Evolutionary conservation across 1,284 basidiomycete species (phyloP), one percentile per base, ranked within the genome.

Genomic region (Kwoniella shivajii): DNA sequence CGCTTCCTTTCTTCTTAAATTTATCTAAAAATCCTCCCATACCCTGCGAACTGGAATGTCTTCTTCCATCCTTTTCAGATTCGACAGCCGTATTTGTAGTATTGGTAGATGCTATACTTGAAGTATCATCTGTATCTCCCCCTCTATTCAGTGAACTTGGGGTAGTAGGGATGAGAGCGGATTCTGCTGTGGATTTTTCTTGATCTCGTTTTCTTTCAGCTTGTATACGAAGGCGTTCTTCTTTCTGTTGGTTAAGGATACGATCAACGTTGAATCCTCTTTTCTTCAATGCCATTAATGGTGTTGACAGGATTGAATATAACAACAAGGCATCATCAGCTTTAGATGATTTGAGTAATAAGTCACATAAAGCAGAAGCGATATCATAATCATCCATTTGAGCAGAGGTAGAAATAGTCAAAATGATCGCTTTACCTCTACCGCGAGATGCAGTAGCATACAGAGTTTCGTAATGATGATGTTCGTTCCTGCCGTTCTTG

Each of bases 381-480:
- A 94, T 87, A 72, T 96, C 93, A 69, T 91, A 96, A 84, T 91
- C 89, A 71, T 97, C 93, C n/a, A 88, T 79, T 60, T 89, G 84
- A 10, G 87, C 80, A 57, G 86, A 85, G 16, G 82, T 80, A 4
- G 91, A 88, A 31, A 96, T 78, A 81, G 87, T 91, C 27, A 96
- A 73, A 39, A 88, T 82, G 44, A 95, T 84, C 9, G 84, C 86
- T 41, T 78, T 80, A 2, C 82, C 81, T 44, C 69, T 64, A 16
- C 54, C 38, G 13, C 78, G 72, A 34, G 83, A 81, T 16, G 89
- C 88, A 49, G 86, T 86, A 4, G 91, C 91, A 37, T 90, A 92
- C 10, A 75, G 64, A 84, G 83, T 61, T 80, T 76, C 72, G 9
- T 54, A 51, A 54, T 76, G 74, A 30, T 66, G 55, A 34, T 79